phyloP scores from a whole-genome alignment of 2,329 filamentous ascomycete genomes.

The Didymella arachidicola region DNA sequence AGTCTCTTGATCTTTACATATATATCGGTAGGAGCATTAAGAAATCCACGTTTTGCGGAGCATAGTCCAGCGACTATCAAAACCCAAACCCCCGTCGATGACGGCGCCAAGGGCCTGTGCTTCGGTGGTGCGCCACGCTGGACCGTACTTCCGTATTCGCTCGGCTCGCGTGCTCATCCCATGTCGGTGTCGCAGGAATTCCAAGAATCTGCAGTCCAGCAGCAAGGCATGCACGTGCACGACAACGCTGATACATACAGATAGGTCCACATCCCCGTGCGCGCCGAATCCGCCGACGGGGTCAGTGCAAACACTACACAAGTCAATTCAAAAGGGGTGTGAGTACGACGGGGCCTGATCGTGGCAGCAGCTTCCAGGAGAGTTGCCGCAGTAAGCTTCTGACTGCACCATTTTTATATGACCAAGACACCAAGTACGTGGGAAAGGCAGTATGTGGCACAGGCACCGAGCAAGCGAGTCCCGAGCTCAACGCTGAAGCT shows the following conservation, averaged over 20 bases:
- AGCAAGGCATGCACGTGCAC: slow-evolving; percentile 7
- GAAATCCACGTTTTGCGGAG: slow-evolving; percentile 11
- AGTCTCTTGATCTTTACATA: neutral
- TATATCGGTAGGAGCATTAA: slow-evolving; percentile 11
- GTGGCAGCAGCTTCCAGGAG: neutral
- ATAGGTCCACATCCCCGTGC: neutral
- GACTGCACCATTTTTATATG: too few species aligned
- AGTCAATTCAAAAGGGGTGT: too few species aligned
- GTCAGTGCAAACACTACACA: too few species aligned
- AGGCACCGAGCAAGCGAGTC: neutral
- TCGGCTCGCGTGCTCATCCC: slow-evolving; percentile 4
- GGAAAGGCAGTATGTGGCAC: neutral
- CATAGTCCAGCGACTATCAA: slow-evolving; percentile 6
- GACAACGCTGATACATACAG: neutral
- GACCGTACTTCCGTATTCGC: slow-evolving; percentile 8
- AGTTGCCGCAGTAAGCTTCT: neutral
- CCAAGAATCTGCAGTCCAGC: slow-evolving; percentile 3
- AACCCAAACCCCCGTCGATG: slow-evolving; percentile 13
- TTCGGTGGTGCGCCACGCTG: neutral
- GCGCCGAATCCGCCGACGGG: too few species aligned
- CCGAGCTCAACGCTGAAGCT: neutral
- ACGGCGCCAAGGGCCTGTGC: slow-evolving; percentile 14
- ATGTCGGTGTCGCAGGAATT: neutral
- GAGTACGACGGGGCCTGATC: neutral
- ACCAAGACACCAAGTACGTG: neutral